Percentiles rank a stretch among this genome's conserved stretches.
Evolutionary conservation across 768 basidiomycete species (phyloP).

Genomic region (Pleurotus djamor): DNA sequence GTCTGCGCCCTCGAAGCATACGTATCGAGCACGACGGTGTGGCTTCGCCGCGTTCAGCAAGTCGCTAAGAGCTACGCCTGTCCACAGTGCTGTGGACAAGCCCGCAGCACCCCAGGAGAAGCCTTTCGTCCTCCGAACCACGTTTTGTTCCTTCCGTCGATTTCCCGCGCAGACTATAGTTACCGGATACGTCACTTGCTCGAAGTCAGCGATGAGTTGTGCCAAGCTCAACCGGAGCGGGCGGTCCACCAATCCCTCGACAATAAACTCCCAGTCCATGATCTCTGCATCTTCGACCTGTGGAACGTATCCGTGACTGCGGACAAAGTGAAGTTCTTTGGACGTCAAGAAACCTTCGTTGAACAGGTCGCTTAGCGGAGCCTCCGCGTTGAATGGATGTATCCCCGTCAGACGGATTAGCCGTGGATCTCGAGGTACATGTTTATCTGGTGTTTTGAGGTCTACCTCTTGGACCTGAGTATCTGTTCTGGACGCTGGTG

Average conservation of each 20-base stretch:
- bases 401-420: constrained; percentile 54
- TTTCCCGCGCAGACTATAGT: constrained; percentile 68
- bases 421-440: constrained; percentile 24
- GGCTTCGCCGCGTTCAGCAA: constrained; percentile 46
- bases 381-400: constrained; percentile 63
- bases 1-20: constrained; percentile 61
- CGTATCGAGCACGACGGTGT: constrained; percentile 35
- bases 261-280: constrained; percentile 40
- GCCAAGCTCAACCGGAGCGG: constrained; percentile 36
- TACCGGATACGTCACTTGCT: constrained; percentile 54
- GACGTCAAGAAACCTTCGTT: constrained; percentile 54
- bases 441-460: not conserved
- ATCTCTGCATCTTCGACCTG: constrained; percentile 31
- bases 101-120: constrained; percentile 54
- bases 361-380: constrained; percentile 42
- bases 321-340: constrained; percentile 52
- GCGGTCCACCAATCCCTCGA: constrained; percentile 33
- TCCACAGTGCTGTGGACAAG: constrained; percentile 54
- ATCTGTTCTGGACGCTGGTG: not conserved
- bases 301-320: constrained; percentile 63
- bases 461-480: not conserved
- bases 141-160: constrained; percentile 64
- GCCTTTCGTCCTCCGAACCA: constrained; percentile 52
- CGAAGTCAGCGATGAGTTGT: constrained; percentile 43
- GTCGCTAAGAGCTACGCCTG: constrained; percentile 57